phyloP scores from a whole-genome alignment of 768 basidiomycete species.

The Naematelia encephala region DNA sequence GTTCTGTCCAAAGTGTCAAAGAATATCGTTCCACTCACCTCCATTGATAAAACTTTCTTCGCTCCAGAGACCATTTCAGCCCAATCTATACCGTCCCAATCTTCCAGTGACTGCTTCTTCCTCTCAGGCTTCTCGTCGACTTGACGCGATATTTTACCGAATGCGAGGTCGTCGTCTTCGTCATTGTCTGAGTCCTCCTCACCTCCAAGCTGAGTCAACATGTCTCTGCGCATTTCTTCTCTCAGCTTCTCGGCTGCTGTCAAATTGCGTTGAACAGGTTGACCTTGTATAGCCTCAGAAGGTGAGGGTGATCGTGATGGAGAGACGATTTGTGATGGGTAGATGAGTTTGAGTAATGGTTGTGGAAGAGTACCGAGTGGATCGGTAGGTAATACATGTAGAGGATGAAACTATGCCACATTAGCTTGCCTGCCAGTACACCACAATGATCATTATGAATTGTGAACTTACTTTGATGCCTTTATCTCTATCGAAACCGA shows the following conservation, averaged over 20 bases:
- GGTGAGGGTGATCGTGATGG: slow-evolving; percentile 15
- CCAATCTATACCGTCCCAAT: slow-evolving; percentile 34
- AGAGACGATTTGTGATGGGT: slow-evolving; percentile 35
- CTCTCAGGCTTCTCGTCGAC: slow-evolving; percentile 1
- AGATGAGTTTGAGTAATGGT: slow-evolving; percentile 37
- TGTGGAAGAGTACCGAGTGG: slow-evolving; percentile 38
- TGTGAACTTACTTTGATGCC: slow-evolving; percentile 37
- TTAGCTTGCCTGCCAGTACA: background rate
- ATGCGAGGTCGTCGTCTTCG: slow-evolving; percentile 13
- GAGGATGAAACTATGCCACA: slow-evolving; percentile 46
- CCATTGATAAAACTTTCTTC: slow-evolving; percentile 44
- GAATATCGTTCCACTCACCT: slow-evolving; percentile 31
- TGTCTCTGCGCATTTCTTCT: slow-evolving; percentile 44
- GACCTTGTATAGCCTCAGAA: slow-evolving; percentile 7
- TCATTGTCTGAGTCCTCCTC: slow-evolving; percentile 17
- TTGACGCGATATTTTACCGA: slow-evolving; percentile 4
- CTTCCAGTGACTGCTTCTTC: slow-evolving; percentile 10
- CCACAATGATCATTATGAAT: background rate
- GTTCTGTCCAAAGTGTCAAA: background rate
- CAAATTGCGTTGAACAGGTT: slow-evolving; percentile 16
- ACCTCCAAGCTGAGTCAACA: slow-evolving; percentile 24
- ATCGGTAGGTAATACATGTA: slow-evolving; percentile 41
- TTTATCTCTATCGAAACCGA: slow-evolving; percentile 34
- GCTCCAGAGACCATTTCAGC: slow-evolving; percentile 31
- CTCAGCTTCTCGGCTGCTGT: slow-evolving; percentile 43